A percentile compares a stretch with the other conserved stretches of the same genome.
Conservation (phyloP, 768 basidiomycete genomes). For the Tylopilus sp. region DNA sequence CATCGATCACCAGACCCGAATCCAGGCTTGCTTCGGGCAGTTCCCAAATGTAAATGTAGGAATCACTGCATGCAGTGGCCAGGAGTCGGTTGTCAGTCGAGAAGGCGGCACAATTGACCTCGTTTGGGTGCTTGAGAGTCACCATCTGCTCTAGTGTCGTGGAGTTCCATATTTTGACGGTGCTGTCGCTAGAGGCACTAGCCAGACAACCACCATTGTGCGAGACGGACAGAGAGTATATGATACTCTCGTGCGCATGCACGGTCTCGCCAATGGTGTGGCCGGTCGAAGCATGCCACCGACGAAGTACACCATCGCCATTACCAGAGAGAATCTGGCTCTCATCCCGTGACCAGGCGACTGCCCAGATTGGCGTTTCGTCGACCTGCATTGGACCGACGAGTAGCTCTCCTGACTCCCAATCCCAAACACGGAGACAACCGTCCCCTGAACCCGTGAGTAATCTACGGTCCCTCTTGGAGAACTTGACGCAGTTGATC, state of each 20-base stretch:
- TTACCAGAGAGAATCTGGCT: constrained; percentile 26
- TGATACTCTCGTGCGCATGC: constrained; percentile 22
- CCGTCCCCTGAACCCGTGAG: constrained; percentile 30
- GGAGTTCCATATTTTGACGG: constrained; percentile 30
- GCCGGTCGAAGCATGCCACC: constrained; percentile 24
- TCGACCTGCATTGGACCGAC: constrained; percentile 24
- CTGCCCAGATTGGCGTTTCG: constrained; percentile 26
- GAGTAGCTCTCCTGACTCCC: constrained; percentile 23
- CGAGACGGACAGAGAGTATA: constrained; percentile 26
- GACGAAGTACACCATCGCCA: constrained; percentile 21
- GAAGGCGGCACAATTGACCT: constrained; percentile 30
- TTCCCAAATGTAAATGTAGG: constrained; percentile 31
- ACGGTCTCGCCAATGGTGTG: constrained; percentile 21
- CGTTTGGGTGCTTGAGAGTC: constrained; percentile 19
- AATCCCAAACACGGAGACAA: constrained; percentile 29
- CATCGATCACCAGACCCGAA: constrained; percentile 28
- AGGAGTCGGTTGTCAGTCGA: constrained; percentile 28
- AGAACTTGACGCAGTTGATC: constrained; percentile 30
- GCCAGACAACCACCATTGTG: constrained; percentile 26
- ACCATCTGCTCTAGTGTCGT: constrained; percentile 25
- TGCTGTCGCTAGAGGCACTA: constrained; percentile 28
- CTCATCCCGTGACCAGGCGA: constrained; percentile 31
- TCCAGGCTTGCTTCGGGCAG: constrained; percentile 26
- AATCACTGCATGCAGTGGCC: constrained; percentile 32
- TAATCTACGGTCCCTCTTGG: constrained; percentile 20